Base-by-base conservation (phyloP, 2,329 filamentous ascomycete species). In the Colletotrichum australisinense region DNA sequence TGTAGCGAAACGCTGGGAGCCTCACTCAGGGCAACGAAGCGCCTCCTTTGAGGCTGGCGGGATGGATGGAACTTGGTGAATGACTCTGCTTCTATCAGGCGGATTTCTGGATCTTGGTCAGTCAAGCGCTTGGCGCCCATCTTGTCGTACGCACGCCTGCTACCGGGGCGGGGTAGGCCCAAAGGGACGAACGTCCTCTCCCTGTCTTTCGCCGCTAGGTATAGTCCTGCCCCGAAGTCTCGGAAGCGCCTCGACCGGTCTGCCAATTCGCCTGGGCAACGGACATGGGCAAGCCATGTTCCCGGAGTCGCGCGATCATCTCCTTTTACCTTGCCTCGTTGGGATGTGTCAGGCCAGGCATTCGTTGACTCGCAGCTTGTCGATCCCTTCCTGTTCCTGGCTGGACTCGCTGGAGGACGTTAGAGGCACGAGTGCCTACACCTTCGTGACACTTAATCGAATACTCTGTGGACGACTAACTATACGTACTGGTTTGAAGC, bases 331-430 rank as follows among this genome's bases (percentile, higher is more conserved):
- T 32, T 28, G 26, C 35, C 35, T 32, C 38, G 57, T 69, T 69
- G 38, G 11, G 60, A 42, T 58, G 16, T 62, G 49, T 19, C 9
- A 35, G 22, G 4, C 4, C 12, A 38, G 7, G 5, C 52, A 28
- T 5, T 19, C 7, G 42, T 11, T 22, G n/a, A 49, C 60, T 60
- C 56, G 64, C 59, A 60, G 9, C 56, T 5, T 28, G 60, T 11
- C 46, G 60, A 69, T 73, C 70, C 26, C 12, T 70, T 70, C 70
- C 67, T 56, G 59, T 73, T 73, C 59, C 59, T 73, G 70, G 49
- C 64, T 4, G 32, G 16, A 26, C 59, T 73, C 66, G 49, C 64
- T 4, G 32, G 12, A 28, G 8, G 46, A 56, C 28, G 56, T 24
- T 30, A 28, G 19, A 16, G 52, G 14, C 63, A 46, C 19, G 38